Evolutionary conservation across 1,139 yeast genomes (phyloP), one percentile per base, ranked within the genome.

Genomic region (Hemisphaericaspora xylofermentans): DNA sequence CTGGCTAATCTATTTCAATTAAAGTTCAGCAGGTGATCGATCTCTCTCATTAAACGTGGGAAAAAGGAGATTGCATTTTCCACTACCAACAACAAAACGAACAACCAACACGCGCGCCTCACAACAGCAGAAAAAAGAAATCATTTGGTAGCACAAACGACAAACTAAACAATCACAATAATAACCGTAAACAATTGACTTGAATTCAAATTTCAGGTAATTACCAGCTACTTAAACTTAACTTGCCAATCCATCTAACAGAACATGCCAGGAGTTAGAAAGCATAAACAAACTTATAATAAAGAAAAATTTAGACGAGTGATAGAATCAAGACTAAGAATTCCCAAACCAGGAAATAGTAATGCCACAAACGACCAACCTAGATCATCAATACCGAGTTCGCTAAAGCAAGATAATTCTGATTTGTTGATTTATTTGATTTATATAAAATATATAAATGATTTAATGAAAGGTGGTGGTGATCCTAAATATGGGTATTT

Each of bases 391-490:
- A 28, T 30, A 16, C 17, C 17, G 25, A 22, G 21, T 25, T 9
- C 38, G 2, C 25, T 68, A 33, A 64, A 63, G 45, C 63, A 64
- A 21, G 80, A 74, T 46, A 60, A 67, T 29, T 56, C 71, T 35
- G 78, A 72, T 50, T 45, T 77, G 15, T 52, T 78, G 47, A 53
- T 77, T n/a, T 71, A 76, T 43, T 53, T 79, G 45, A 65, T 78
- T 31, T 77, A 77, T 44, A 51, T 76, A 18, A 63, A 75, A 36
- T 79, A 76, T 48, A 41, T 78, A 43, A 63, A 62, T 38, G 66
- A 65, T 14, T 51, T 78, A 35, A 50, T 71, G 6, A 40, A 46
- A 9, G 40, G 44, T 25, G 47, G 44, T 2, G 33, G 46, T 10
- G 43, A 40, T 30, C 18, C 39, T 14, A 25, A 27, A n/a, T 30